A percentile compares a stretch with the other conserved stretches of the same genome.
Conservation (phyloP, 2,329 filamentous ascomycete species). For the Colletotrichum spinosum region DNA sequence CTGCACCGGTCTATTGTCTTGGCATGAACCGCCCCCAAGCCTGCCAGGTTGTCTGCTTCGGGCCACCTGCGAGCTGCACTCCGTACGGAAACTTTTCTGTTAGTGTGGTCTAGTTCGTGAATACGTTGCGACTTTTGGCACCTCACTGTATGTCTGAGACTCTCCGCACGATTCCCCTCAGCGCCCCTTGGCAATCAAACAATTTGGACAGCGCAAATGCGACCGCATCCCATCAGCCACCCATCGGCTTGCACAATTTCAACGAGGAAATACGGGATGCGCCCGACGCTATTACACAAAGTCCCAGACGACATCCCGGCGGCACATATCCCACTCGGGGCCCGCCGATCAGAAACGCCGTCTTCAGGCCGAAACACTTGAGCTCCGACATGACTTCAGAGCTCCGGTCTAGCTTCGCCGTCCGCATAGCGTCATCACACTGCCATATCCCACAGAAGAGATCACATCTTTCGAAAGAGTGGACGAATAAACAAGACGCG, state of each 20-base stretch:
- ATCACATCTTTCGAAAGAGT: no score
- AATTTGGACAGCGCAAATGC: background rate
- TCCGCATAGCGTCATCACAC: no score
- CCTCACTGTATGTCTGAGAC: slow-evolving; percentile 23
- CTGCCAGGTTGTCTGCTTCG: background rate
- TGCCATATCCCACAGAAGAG: no score
- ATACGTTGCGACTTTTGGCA: background rate
- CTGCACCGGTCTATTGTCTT: slow-evolving; percentile 21
- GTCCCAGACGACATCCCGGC: background rate
- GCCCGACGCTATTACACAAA: background rate
- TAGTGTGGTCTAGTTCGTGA: background rate
- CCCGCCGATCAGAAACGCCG: slow-evolving; percentile 29
- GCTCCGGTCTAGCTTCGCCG: background rate
- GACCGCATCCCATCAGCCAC: background rate
- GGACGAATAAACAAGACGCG: background rate
- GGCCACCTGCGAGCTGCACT: no score
- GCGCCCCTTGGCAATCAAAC: slow-evolving; percentile 28
- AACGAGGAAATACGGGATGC: background rate
- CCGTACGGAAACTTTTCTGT: background rate
- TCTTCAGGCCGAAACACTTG: slow-evolving; percentile 25
- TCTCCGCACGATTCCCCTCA: slow-evolving; percentile 13
- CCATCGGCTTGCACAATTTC: background rate
- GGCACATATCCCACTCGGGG: slow-evolving; percentile 3
- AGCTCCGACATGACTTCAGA: slow-evolving; percentile 11
- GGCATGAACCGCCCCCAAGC: slow-evolving; percentile 8